Conservation (phyloP, 129 eudicot genomes). For the Flaveria trinervia region DNA sequence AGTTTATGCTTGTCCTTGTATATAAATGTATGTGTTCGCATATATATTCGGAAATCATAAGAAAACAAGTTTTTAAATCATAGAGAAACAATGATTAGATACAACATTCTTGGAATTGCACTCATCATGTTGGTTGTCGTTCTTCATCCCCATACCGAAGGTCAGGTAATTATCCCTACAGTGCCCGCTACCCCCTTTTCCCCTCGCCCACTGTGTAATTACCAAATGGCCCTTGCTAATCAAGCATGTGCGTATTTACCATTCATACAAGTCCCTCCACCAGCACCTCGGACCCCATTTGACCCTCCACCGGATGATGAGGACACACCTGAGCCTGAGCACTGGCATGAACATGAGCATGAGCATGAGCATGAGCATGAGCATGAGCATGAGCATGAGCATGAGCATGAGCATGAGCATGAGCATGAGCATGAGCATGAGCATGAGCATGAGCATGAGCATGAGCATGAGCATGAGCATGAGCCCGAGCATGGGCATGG, state of each 20-base stretch:
- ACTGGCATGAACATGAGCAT: background rate
- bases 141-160: slow-evolving; percentile 35
- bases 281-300: slow-evolving; percentile 45
- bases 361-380: background rate
- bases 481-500: background rate
- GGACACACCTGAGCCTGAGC: background rate
- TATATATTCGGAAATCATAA: slow-evolving; percentile 26
- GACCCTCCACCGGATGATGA: slow-evolving; percentile 39
- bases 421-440: background rate
- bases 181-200: slow-evolving; percentile 26
- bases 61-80: slow-evolving; percentile 12
- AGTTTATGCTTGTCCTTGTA: slow-evolving; percentile 50
- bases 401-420: background rate
- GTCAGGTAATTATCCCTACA: slow-evolving; percentile 35
- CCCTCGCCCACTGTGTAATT: slow-evolving; percentile 61
- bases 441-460: slow-evolving; percentile 13
- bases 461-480: background rate
- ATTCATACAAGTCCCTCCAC: slow-evolving; percentile 44
- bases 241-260: slow-evolving; percentile 66
- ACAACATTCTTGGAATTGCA: slow-evolving; percentile 25
- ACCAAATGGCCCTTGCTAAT: slow-evolving; percentile 70
- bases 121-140: slow-evolving; percentile 41
- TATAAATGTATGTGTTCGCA: slow-evolving; percentile 35
- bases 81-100: slow-evolving; percentile 47
- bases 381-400: background rate